These are phyloP conservation scores for Coniferiporia sulphurascens DNA, from an alignment of 1,284 basidiomycete species.

Conservation along the genomic window DNA sequence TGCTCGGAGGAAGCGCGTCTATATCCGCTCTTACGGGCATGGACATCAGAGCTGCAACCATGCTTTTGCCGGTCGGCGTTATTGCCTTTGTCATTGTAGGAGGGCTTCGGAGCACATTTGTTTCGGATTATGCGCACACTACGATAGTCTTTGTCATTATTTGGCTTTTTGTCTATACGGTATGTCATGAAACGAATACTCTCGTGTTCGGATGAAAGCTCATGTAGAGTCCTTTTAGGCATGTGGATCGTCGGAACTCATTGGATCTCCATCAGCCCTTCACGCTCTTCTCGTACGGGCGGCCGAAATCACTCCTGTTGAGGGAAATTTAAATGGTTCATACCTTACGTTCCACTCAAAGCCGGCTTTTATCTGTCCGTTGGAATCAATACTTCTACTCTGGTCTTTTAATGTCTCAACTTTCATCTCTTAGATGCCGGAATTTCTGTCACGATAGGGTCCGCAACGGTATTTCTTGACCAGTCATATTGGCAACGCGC, in stretches of 20 bases:
- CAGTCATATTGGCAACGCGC: slow-evolving; percentile 28
- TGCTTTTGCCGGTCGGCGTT: slow-evolving; percentile 59
- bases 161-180: slow-evolving; percentile 39
- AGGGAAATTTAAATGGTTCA: slow-evolving; percentile 63
- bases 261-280: slow-evolving; percentile 54
- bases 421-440: slow-evolving; percentile 9
- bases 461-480: slow-evolving; percentile 30
- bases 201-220: too few relatives aligned
- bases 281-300: slow-evolving; percentile 55
- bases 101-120: slow-evolving; percentile 49
- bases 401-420: background rate
- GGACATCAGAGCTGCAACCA: slow-evolving; percentile 77
- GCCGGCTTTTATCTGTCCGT: slow-evolving; percentile 47
- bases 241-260: slow-evolving; percentile 49
- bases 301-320: slow-evolving; percentile 43
- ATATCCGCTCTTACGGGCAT: slow-evolving; percentile 79
- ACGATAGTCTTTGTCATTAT: slow-evolving; percentile 42
- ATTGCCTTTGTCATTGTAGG: slow-evolving; percentile 57
- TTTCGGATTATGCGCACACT: slow-evolving; percentile 51
- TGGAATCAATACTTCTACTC: background rate
- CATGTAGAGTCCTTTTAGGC: background rate
- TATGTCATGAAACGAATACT: background rate
- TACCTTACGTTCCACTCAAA: slow-evolving; percentile 66
- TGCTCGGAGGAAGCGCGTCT: slow-evolving; percentile 71
- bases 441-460: slow-evolving; percentile 14